Evolutionary conservation across 2,329 filamentous ascomycete genomes (phyloP).

Genomic region (Lachnellula suecica): DNA sequence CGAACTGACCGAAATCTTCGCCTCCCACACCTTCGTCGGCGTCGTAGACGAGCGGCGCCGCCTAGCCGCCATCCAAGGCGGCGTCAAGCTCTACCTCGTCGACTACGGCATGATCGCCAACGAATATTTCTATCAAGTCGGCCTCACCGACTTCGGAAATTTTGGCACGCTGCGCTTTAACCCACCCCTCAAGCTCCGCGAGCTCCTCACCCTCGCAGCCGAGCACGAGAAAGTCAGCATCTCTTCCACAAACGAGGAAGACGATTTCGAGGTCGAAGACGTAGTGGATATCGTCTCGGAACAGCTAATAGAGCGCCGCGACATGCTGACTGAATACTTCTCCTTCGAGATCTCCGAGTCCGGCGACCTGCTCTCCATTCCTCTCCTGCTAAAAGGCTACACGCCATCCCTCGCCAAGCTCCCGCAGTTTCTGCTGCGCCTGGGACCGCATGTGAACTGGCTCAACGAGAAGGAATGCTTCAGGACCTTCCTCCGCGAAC

Average conservation of each 20-base stretch:
- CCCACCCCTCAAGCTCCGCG: constrained; percentile 68
- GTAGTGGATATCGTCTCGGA: constrained; percentile 64
- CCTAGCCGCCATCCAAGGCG: constrained; percentile 88
- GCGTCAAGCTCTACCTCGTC: constrained; percentile 86
- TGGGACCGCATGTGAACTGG: constrained; percentile 91
- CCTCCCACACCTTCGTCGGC: constrained; percentile 88
- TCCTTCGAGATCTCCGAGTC: constrained; percentile 76
- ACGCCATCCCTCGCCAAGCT: constrained; percentile 83
- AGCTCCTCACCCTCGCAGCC: constrained; percentile 72
- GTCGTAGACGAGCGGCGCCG: constrained; percentile 85
- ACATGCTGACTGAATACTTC: constrained; percentile 94
- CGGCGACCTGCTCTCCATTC: constrained; percentile 76
- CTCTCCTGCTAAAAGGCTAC: constrained; percentile 86
- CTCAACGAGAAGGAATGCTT: constrained; percentile 82
- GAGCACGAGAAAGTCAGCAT: constrained; percentile 62
- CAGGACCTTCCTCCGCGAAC: constrained; percentile 76
- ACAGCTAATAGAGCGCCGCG: constrained; percentile 71
- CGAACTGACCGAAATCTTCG: constrained; percentile 82
- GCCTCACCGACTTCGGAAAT: constrained; percentile 92
- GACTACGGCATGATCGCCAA: constrained; percentile 87
- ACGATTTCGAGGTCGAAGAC: constrained; percentile 64
- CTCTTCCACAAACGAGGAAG: constrained; percentile 33
- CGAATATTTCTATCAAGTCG: constrained; percentile 95
- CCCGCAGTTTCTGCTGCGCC: constrained; percentile 79
- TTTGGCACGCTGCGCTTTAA: constrained; percentile 82